Base-by-base conservation (phyloP, 139 green algal species). In the Picochlorum sp. region DNA sequence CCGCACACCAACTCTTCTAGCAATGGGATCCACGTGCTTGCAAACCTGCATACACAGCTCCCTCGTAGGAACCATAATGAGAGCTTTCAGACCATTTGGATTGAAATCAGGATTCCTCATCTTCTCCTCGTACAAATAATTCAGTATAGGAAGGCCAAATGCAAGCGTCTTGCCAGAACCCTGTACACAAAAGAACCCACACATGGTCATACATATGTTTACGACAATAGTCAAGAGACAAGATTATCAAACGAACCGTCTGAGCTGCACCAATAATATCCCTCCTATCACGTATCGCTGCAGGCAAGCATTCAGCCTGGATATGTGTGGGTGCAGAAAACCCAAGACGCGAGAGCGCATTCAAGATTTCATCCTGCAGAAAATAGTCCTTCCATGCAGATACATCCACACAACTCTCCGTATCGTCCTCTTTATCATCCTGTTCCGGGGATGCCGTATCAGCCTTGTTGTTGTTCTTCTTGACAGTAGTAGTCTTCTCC, bases 91-190 rank as follows among this genome's bases (percentile, higher is more conserved):
- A 21, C 10, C 11, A 54, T 45, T 46, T 47, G 56, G 18, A 4
- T 58, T 8, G 0, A 41, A 11, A 9, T 41, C 34, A 11, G 6
- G 20, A 28, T 26, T 16, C 49, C 21, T 21, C 21, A n/a, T n/a
- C 28, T 11, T 44, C 59, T 46, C 23, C 58, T 81, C 69, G 21
- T 69, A 47, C 23, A 76, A 32, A 65, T 96, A 76, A 45, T 84
- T 47, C 56, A 98, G 46, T 41, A 98, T 97, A 44, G 94, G 93
- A 54, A 98, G 75, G 1, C 84, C 93, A 69, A 97, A 99, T 0
- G 94, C 94, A 44, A 99, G 83, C 4, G 93, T 99, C 76, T 98
- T 99, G n/a, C 94, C 93, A 37, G 83, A 95, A 10, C 93, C 93
- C 75, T 82, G 0, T 30, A 63, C 61, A 69, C n/a, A 59, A 28